Evolutionary conservation across 306 rosid genomes (phyloP).

Genomic region (Rosa lucieae): DNA sequence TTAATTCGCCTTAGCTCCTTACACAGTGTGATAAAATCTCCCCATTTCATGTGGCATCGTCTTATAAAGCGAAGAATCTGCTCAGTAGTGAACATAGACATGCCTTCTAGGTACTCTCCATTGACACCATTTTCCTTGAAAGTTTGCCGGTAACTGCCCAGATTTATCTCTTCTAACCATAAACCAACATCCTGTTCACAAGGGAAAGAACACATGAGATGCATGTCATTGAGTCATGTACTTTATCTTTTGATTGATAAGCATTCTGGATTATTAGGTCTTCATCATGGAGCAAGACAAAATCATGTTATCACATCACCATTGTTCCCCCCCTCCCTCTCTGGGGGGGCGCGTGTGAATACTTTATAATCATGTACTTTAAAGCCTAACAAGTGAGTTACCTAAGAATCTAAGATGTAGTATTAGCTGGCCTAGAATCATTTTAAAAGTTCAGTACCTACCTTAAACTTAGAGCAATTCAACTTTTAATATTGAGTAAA

Average conservation of each 20-base stretch:
- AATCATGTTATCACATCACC: neutral
- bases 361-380: too few species aligned
- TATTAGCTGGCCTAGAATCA: neutral
- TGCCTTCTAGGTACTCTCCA: conserved; percentile 98
- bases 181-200: conserved; percentile 87
- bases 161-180: conserved; percentile 96
- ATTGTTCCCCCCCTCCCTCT: too few species aligned
- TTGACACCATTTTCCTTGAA: conserved; percentile 95
- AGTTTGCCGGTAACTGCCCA: conserved; percentile 84
- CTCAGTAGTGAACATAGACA: conserved; percentile 99
- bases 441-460: neutral
- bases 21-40: conserved; percentile 94
- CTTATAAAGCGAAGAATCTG: conserved; percentile 97
- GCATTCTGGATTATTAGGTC: neutral
- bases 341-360: too few species aligned
- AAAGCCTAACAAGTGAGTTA: neutral
- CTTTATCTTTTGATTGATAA: neutral
- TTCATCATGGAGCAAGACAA: conserved; percentile 3
- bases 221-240: neutral
- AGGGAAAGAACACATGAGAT: conserved; percentile 25
- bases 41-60: conserved; percentile 99
- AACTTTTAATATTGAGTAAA: neutral
- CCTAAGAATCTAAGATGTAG: neutral
- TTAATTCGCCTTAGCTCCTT: conserved; percentile 97
- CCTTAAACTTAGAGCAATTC: neutral